phyloP scores from a whole-genome alignment of 768 basidiomycete species.

The Suillus hirtellus region DNA sequence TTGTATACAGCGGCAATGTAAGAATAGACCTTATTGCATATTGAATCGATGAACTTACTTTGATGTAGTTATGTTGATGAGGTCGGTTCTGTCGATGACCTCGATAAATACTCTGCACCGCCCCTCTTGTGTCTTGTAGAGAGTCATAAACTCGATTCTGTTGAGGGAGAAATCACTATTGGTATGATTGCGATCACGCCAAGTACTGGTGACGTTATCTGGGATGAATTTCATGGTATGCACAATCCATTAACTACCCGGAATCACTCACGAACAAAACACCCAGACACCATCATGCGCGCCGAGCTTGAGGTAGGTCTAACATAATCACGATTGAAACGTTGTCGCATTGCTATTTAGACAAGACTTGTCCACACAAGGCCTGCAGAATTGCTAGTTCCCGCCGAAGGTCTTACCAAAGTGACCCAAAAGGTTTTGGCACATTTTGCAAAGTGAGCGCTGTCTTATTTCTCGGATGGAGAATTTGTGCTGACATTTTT shows the following conservation, averaged over 20 bases:
- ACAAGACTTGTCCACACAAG: constrained; percentile 84
- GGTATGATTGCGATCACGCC: constrained; percentile 81
- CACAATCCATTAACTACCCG: constrained; percentile 3
- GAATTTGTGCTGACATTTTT: constrained; percentile 13
- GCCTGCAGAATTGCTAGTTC: constrained; percentile 80
- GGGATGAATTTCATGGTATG: constrained; percentile 86
- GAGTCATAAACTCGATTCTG: constrained; percentile 16
- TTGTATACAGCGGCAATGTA: constrained; percentile 89
- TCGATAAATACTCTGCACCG: constrained; percentile 57
- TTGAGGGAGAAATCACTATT: constrained; percentile 45
- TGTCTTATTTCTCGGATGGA: background rate
- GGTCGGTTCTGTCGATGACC: constrained; percentile 65
- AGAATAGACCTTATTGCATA: constrained; percentile 26
- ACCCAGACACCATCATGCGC: constrained; percentile 75
- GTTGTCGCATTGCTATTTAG: constrained; percentile 39
- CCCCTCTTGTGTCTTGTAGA: constrained; percentile 79
- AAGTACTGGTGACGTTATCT: constrained; percentile 89
- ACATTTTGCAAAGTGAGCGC: constrained; percentile 63
- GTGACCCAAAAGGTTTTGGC: constrained; percentile 74
- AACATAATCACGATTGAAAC: background rate
- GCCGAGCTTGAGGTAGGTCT: constrained; percentile 79
- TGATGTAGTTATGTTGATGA: constrained; percentile 76
- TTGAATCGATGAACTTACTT: constrained; percentile 13
- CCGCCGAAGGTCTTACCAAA: constrained; percentile 56
- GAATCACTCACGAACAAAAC: constrained; percentile 12